A percentile compares a stretch with the other conserved stretches of the same genome.
Conservation (phyloP, 345 rosid species). For the Mallotus nudiflorus region DNA sequence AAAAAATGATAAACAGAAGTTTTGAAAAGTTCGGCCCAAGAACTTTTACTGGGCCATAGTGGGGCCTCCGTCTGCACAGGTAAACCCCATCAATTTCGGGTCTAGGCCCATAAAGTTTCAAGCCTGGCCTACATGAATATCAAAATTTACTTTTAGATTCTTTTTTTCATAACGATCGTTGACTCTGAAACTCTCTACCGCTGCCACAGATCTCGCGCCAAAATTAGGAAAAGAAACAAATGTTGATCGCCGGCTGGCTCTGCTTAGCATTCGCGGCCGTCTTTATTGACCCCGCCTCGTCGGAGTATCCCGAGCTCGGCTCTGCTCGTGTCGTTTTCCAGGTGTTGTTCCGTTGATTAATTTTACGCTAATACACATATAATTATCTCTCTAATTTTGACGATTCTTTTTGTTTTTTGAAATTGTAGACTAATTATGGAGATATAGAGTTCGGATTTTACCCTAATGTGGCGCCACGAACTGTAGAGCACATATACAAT, state of each 20-base stretch:
- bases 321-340: constrained; percentile 96
- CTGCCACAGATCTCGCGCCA: constrained; percentile 30
- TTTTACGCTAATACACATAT: neutral
- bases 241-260: constrained; percentile 28
- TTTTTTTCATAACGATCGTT: neutral
- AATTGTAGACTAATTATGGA: constrained; percentile 67
- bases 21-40: no score
- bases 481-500: constrained; percentile 90
- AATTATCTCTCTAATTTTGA: neutral
- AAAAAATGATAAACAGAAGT: no score
- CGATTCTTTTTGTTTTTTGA: neutral
- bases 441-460: constrained; percentile 92
- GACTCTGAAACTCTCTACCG: neutral
- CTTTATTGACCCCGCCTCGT: constrained; percentile 28
- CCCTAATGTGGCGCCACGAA: constrained; percentile 83
- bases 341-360: constrained; percentile 38
- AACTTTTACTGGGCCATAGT: no score
- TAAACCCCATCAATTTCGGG: no score
- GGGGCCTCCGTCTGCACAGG: no score
- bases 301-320: constrained; percentile 66
- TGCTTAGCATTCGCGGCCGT: constrained; percentile 28
- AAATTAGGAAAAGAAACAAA: constrained; percentile 16
- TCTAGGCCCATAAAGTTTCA: no score
- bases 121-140: no score
- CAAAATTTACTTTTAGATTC: no score